Evolutionary conservation across 768 basidiomycete genomes (phyloP), one percentile per base, ranked within the genome.

Genomic region (Naganishia onofrii): DNA sequence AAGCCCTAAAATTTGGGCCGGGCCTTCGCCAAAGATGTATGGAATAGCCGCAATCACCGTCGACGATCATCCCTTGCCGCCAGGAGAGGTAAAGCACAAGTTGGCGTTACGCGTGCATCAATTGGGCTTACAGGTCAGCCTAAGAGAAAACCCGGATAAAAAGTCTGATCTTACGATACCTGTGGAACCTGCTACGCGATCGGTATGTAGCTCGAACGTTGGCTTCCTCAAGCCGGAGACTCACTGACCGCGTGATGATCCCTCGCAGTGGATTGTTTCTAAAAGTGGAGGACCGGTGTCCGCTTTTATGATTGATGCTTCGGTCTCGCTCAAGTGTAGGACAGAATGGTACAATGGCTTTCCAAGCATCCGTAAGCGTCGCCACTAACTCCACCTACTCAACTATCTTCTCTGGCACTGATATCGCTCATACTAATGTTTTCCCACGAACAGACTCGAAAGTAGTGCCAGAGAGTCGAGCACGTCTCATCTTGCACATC

Each of bases 221-320:
- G n/a, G n/a, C n/a, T n/a, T n/a, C n/a, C n/a, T n/a, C n/a, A n/a
- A n/a, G n/a, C n/a, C n/a, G n/a, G n/a, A n/a, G n/a, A n/a, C n/a
- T n/a, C n/a, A n/a, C 23, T 15, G 23, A 36, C 9, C 19, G 57
- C 28, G n/a, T 34, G 17, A n/a, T 34, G 32, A 34, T 58, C 7
- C 36, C 34, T 46, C 15, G 4, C 34, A 63, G 60, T 63, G 60
- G 60, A 13, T 63, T 36, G 60, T 42, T 26, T 63, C 23, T 7
- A 42, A 63, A 17, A 44, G 26, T 28, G n/a, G 34, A 4, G 48
- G 48, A 28, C 60, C 31, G 23, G 60, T 63, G 23, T 5, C 36
- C 36, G 60, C 23, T 13, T 26, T 63, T 1, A 63, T 63, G 60
- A 28, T 63, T 13, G 60, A 63, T 19, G 15, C 42, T 15, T 1